Percentiles rank a stretch among this genome's conserved stretches.
Conservation (phyloP, 169 alveolate genomes). For the Babesia sp. region DNA sequence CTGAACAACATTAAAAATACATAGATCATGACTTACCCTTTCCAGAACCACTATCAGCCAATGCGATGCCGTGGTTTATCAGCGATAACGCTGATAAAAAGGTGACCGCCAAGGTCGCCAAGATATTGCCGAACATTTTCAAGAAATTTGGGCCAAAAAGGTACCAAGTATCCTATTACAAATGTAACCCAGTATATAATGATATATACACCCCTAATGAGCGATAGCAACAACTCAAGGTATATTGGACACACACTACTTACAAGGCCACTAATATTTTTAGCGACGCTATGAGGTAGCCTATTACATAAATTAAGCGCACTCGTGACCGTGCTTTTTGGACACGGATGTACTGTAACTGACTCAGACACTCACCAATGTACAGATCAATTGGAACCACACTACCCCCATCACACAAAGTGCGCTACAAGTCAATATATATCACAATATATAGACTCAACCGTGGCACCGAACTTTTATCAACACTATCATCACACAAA, state of each 20-base stretch:
- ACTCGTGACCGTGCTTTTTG: neutral
- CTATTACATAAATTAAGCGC: no score
- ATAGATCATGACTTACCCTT: constrained; percentile 1
- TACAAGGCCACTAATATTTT: no score
- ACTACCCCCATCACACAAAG: neutral
- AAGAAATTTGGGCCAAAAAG: neutral
- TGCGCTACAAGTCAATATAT: neutral
- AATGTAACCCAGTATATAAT: no score
- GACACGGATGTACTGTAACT: neutral
- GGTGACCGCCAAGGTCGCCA: constrained; percentile 26
- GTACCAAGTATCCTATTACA: no score
- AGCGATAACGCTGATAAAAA: constrained; percentile 3
- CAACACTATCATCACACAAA: no score
- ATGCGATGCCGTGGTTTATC: neutral
- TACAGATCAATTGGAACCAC: neutral
- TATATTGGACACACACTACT: no score
- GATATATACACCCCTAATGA: no score
- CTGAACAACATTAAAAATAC: constrained; percentile 20
- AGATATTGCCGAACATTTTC: constrained; percentile 14
- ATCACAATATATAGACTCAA: no score
- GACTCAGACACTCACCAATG: no score
- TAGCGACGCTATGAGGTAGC: no score
- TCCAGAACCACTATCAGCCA: constrained; percentile 28
- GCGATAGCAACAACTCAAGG: no score
- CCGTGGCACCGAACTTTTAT: no score